Evolutionary conservation across 352 stramenopile species (phyloP).

Genomic region (Globisporangium cystogenes): DNA sequence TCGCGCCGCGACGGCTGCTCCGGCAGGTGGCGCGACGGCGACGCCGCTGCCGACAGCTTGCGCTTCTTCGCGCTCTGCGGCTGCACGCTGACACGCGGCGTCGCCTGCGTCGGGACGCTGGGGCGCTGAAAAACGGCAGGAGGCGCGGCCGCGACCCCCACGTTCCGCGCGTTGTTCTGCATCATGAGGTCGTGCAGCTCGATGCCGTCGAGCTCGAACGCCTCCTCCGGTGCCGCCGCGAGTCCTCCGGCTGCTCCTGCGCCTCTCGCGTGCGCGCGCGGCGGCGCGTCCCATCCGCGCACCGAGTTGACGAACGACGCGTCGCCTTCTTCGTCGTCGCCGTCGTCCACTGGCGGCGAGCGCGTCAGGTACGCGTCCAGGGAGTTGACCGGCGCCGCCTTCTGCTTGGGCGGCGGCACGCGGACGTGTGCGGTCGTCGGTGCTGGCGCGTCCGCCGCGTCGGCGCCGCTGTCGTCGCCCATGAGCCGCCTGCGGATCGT

Average conservation of each 20-base stretch:
- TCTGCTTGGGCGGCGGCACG: not conserved
- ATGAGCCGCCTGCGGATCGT: slow-evolving; percentile 11
- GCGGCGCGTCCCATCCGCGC: slow-evolving; percentile 21
- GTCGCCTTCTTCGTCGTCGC: slow-evolving; percentile 6
- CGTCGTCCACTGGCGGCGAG: too few species aligned
- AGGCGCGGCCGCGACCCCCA: not conserved
- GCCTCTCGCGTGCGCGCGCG: too few species aligned
- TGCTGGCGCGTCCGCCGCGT: not conserved
- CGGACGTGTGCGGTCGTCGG: not conserved
- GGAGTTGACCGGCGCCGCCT: slow-evolving; percentile 9
- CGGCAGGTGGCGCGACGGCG: not conserved
- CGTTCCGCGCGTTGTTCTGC: slow-evolving; percentile 7
- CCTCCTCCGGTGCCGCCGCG: too few species aligned
- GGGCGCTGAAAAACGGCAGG: not conserved
- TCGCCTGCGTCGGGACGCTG: too few species aligned
- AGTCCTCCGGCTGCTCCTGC: too few species aligned
- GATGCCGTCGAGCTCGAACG: not conserved
- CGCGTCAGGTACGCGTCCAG: slow-evolving; percentile 25
- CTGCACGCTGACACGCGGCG: too few species aligned
- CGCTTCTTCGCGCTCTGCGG: slow-evolving; percentile 10
- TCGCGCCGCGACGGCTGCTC: not conserved
- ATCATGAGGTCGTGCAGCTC: slow-evolving; percentile 12
- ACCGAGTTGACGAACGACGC: slow-evolving; percentile 31
- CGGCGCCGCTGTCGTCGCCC: not conserved
- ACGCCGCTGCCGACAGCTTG: slow-evolving; percentile 2